Evolutionary conservation across 768 basidiomycete genomes (phyloP).

Genomic region (Lyophyllum atratum): DNA sequence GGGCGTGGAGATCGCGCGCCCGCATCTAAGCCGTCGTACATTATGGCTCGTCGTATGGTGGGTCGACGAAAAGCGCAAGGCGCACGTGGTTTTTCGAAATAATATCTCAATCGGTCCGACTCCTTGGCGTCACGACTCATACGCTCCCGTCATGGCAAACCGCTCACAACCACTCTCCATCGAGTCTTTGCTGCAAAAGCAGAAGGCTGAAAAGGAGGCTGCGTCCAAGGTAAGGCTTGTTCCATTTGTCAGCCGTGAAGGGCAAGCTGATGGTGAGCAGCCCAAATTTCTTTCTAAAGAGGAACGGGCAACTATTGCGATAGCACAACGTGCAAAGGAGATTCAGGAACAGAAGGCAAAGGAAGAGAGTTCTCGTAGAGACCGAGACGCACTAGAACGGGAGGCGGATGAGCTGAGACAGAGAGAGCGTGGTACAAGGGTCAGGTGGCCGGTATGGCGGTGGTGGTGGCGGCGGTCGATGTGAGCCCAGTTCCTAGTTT

Average conservation of each 20-base stretch:
- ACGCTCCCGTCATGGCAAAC: conserved; percentile 25
- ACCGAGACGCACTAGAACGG: conserved; percentile 73
- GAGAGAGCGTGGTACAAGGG: conserved; percentile 46
- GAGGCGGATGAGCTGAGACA: conserved; percentile 70
- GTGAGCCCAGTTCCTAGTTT: conserved; percentile 30
- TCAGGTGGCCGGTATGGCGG: conserved; percentile 37
- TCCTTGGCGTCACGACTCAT: background rate
- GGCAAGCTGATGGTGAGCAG: conserved; percentile 39
- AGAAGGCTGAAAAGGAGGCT: conserved; percentile 86
- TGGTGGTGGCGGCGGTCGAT: conserved; percentile 27
- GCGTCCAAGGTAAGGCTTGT: conserved; percentile 71
- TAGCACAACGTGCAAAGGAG: conserved; percentile 84
- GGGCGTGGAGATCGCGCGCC: conserved; percentile 51
- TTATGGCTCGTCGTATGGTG: background rate
- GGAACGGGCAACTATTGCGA: conserved; percentile 86
- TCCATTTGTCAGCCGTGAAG: conserved; percentile 3
- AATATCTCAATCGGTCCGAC: background rate
- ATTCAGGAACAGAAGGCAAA: conserved; percentile 70
- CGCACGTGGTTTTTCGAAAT: background rate
- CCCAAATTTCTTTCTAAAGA: conserved; percentile 95
- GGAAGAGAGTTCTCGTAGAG: conserved; percentile 58
- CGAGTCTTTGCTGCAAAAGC: conserved; percentile 82
- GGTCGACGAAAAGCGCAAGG: conserved; percentile 1
- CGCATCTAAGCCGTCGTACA: conserved; percentile 18
- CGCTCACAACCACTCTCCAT: conserved; percentile 82